Evolutionary conservation across 768 basidiomycete species (phyloP).

Genomic region (Leccinum uliginosum): DNA sequence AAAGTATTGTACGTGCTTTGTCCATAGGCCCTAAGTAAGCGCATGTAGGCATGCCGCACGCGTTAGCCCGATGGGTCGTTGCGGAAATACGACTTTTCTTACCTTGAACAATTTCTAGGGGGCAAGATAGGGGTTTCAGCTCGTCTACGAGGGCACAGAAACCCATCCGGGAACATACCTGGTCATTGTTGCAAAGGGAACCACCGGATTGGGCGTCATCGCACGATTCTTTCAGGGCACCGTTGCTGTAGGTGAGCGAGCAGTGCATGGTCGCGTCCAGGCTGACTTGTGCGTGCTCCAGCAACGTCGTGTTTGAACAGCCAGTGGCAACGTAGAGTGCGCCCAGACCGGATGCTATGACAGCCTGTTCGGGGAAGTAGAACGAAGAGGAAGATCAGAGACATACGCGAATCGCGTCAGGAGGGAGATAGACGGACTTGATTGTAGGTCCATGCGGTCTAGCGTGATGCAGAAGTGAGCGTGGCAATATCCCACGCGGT

Average conservation of each 20-base stretch:
- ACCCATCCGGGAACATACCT: conserved; percentile 20
- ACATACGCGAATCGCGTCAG: neutral
- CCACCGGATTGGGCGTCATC: conserved; percentile 40
- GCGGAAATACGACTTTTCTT: neutral
- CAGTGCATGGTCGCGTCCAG: conserved; percentile 45
- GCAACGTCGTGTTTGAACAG: conserved; percentile 31
- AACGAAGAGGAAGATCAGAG: neutral
- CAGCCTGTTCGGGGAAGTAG: conserved; percentile 34
- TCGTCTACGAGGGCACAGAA: neutral
- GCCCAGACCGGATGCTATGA: conserved; percentile 51
- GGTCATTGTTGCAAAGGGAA: conserved; percentile 26
- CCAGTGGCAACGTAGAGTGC: conserved; percentile 40
- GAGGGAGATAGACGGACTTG: conserved; percentile 34
- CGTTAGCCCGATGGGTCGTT: neutral
- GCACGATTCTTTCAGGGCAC: conserved; percentile 48
- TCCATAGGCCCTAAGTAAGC: conserved; percentile 40
- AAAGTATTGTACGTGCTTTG: conserved; percentile 48
- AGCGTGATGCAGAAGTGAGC: neutral
- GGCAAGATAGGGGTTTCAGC: neutral
- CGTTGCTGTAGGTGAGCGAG: conserved; percentile 33
- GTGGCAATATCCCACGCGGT: neutral
- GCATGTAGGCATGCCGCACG: neutral
- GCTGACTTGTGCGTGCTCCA: conserved; percentile 48
- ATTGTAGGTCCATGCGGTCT: conserved; percentile 61
- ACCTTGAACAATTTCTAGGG: conserved; percentile 32